Evolutionary conservation across 805 yeast species (phyloP), one percentile per base, ranked within the genome.

Genomic region (Spathaspora girioi): DNA sequence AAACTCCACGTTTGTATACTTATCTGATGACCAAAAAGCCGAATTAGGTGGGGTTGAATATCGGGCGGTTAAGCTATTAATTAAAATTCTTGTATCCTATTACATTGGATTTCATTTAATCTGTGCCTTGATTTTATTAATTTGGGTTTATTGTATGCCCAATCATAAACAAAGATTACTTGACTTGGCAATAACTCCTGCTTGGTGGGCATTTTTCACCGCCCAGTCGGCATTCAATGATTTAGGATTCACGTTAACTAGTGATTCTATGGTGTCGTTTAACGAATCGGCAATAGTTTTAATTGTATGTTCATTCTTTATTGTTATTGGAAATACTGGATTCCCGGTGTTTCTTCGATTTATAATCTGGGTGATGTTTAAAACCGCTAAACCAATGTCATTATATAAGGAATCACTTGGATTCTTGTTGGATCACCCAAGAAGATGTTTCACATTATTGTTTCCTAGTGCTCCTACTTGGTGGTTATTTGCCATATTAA

Each of bases 11-110:
- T 94, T 94, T 73, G 87, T 90, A 1, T 87, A 87, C 14, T 67
- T 94, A 43, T 82, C 89, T 2, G 89, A 84, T 38, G 84, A 79
- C 20, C 98, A 94, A 66, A 91, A 89, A 61, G 96, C 88, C 53
- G 99, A 94, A 65, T 71, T 94, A 38, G 99, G 99, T 38, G 99
- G 99, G 47, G 97, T 94, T 14, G 99, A 94, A 63, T 94, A 94
- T 65, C 79, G 97, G 43, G 90, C 99, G 0, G 78, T 89, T 52
- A 90, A 90, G 62, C 70, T 91, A 9, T 70, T 94, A 51, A 82
- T 87, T 52, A 79, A 80, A 56, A 79, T 93, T 44, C 68, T 93
- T 12, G 63, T 82, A 0, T 52, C 66, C 5, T 94, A 89, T 62
- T 91, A 89, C 60, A 55, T 91, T 50, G 96, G 97, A 0, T 83